Conservation (phyloP, 345 rosid species). For the Hibiscus tridactylites region DNA sequence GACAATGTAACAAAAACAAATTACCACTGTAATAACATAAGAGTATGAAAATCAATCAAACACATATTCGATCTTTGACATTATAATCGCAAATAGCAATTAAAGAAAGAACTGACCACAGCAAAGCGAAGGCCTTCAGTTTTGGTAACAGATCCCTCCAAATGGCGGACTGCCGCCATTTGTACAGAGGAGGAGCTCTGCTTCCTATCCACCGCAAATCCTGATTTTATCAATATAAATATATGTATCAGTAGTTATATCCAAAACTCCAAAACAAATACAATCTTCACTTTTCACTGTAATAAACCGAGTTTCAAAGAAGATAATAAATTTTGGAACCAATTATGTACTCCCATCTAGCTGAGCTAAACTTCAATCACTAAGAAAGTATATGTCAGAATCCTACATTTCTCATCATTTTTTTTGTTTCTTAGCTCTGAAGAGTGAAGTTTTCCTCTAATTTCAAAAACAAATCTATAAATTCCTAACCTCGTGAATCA, state of each 20-base stretch:
- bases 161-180: conserved; percentile 52
- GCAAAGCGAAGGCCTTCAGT: conserved; percentile 82
- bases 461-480: not conserved
- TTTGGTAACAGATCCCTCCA: conserved; percentile 57
- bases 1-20: conserved; percentile 10
- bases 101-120: conserved; percentile 36
- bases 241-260: not conserved
- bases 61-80: conserved; percentile 41
- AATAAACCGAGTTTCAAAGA: not conserved
- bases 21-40: not conserved
- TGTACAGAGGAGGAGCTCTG: conserved; percentile 28
- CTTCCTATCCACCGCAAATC: conserved; percentile 25
- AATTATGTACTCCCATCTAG: not conserved
- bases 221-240: not conserved
- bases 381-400: no score
- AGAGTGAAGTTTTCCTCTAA: not conserved
- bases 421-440: not conserved
- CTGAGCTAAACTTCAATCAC: not conserved
- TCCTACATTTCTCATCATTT: not conserved
- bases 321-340: not conserved
- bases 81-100: not conserved
- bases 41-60: not conserved
- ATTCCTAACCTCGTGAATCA: conserved; percentile 1
- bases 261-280: conserved; percentile 58
- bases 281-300: not conserved